Conservation (phyloP, 352 stramenopile genomes). For the Phytophthora syringae region DNA sequence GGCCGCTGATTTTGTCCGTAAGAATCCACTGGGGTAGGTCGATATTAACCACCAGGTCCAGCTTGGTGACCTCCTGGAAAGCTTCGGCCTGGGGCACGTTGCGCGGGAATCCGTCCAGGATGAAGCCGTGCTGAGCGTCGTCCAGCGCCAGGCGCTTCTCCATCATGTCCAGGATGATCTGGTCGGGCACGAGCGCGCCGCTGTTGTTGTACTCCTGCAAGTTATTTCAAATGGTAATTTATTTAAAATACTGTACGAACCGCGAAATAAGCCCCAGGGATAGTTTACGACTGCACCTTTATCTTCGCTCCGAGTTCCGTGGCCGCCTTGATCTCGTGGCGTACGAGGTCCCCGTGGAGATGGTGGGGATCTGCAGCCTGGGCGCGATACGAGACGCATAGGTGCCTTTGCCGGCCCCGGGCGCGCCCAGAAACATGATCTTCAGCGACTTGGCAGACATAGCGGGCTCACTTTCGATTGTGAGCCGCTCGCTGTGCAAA, state of each 20-base stretch:
- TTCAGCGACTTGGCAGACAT: slow-evolving; percentile 60
- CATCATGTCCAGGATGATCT: slow-evolving; percentile 92
- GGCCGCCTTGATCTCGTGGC: slow-evolving; percentile 87
- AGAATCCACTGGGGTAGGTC: slow-evolving; percentile 90
- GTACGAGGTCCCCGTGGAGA: slow-evolving; percentile 90
- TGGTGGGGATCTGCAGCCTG: slow-evolving; percentile 87
- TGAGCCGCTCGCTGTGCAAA: slow-evolving; percentile 8
- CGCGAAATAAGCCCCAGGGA: neutral
- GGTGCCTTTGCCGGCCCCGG: slow-evolving; percentile 91
- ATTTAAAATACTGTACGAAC: no score
- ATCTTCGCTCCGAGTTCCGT: slow-evolving; percentile 78
- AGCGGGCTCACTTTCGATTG: slow-evolving; percentile 8
- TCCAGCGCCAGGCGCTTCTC: slow-evolving; percentile 72
- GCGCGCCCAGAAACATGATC: slow-evolving; percentile 92
- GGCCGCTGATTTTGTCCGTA: slow-evolving; percentile 89
- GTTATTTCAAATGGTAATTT: neutral
- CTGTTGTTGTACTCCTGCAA: slow-evolving; percentile 80
- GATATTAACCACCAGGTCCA: slow-evolving; percentile 91
- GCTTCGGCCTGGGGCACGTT: slow-evolving; percentile 89
- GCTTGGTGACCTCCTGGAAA: slow-evolving; percentile 75
- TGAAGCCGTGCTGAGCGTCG: slow-evolving; percentile 83
- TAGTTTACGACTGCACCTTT: slow-evolving; percentile 59
- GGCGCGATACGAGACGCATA: slow-evolving; percentile 89
- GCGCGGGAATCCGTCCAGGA: slow-evolving; percentile 90
- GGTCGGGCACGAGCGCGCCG: slow-evolving; percentile 85